Evolutionary conservation across 176 grass and related monocot species (phyloP), one percentile per base, ranked within the genome.

Genomic region (Oryza australiensis): DNA sequence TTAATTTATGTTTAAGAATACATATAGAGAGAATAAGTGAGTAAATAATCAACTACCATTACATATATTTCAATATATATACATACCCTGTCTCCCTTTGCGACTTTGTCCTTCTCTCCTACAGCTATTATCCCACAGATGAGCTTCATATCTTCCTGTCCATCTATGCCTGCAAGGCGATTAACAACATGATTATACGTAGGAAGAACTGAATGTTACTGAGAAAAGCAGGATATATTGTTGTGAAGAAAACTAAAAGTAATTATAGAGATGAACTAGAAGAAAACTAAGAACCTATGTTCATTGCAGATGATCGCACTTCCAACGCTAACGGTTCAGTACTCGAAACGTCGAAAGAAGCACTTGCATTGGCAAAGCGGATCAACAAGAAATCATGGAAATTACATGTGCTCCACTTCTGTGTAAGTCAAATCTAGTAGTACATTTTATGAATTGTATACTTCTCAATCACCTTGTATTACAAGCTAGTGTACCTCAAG

Each of bases 121-220:
- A 75, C 88, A 94, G 35, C 88, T 94, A 76, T 90, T 94, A 63
- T 94, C 92, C 92, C 92, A 94, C 4, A 94, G 83, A 77, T 94
- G 92, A 68, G 92, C 92, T 57, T 94, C 92, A 66, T 94, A 94
- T 30, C 88, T 78, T 5, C 92, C 88, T 28, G 92, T 94, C 92
- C 92, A 94, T 80, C 88, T 90, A 84, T 94, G 92, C 74, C 92
- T 94, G 49, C 10, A 68, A 82, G 80, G 64, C 26, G 29, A 34
- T 5, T 42, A 23, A 57, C 53, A 5, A n/a, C 20, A 7, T 57
- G 2, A n/a, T 9, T n/a, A 23, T 57, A 57, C 53, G 18, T 60
- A 16, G 8, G 55, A 60, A 60, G n/a, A 60, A n/a, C 53, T 60
- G 9, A 23, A 60, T 24, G 22, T 0, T 9, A 8, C 9, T 22